These are phyloP conservation scores for Hymenoscyphus linearis DNA, from an alignment of 2,329 filamentous ascomycete species.

Conservation along the genomic window DNA sequence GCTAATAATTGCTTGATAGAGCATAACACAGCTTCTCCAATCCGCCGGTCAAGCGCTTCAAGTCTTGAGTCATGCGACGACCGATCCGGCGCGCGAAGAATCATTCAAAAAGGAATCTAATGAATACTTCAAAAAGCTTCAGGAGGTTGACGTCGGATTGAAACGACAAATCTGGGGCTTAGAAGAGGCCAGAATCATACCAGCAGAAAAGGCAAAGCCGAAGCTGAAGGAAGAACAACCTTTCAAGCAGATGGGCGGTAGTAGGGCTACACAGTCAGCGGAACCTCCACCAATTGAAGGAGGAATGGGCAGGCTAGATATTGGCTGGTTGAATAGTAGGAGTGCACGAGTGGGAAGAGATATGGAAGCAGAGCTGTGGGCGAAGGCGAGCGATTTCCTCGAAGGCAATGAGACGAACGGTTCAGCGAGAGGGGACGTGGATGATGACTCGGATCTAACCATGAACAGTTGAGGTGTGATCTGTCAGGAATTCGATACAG, in stretches of 20 bases:
- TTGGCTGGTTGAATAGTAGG: constrained; percentile 84
- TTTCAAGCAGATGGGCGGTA: constrained; percentile 10
- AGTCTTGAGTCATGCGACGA: constrained; percentile 47
- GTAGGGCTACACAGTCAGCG: constrained; percentile 10
- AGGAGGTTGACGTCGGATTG: constrained; percentile 67
- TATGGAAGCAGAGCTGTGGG: constrained; percentile 79
- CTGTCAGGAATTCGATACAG: neutral
- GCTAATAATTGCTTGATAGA: constrained; percentile 16
- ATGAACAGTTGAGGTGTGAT: constrained; percentile 8
- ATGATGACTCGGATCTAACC: constrained; percentile 5
- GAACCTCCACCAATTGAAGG: constrained; percentile 32
- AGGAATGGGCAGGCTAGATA: constrained; percentile 59
- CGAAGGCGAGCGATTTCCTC: constrained; percentile 51
- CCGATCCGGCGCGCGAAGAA: constrained; percentile 27
- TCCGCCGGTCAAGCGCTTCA: constrained; percentile 58
- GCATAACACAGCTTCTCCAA: constrained; percentile 44
- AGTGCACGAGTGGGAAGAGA: constrained; percentile 75
- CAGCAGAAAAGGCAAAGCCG: constrained; percentile 32
- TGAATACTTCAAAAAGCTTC: constrained; percentile 67
- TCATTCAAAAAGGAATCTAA: constrained; percentile 56
- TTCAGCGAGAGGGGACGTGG: constrained; percentile 6
- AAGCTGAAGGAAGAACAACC: constrained; percentile 10
- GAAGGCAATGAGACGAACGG: constrained; percentile 32
- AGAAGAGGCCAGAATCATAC: constrained; percentile 74
- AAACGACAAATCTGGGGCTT: constrained; percentile 72